phyloP scores from a whole-genome alignment of 140 eudicot genomes.

The Senecio squalidus region DNA sequence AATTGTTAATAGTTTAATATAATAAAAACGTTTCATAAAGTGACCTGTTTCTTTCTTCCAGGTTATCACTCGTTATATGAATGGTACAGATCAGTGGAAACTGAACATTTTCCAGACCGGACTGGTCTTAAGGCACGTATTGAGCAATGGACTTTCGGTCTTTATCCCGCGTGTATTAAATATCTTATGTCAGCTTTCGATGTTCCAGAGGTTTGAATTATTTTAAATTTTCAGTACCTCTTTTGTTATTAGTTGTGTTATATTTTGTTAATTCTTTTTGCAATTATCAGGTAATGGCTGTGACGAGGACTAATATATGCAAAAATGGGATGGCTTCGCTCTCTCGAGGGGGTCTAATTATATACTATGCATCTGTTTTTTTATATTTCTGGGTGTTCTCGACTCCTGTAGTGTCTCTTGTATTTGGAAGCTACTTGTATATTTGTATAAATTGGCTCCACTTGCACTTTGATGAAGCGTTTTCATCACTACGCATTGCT shows the following conservation, averaged over 20 bases:
- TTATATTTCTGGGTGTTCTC: slow-evolving; percentile 91
- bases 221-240: background rate
- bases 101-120: slow-evolving; percentile 89
- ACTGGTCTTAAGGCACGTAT: slow-evolving; percentile 89
- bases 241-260: background rate
- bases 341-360: slow-evolving; percentile 69
- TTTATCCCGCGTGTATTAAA: slow-evolving; percentile 93
- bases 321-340: slow-evolving; percentile 72
- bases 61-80: slow-evolving; percentile 85
- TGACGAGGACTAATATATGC: slow-evolving; percentile 75
- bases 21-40: background rate
- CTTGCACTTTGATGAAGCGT: slow-evolving; percentile 90
- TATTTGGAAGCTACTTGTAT: slow-evolving; percentile 89
- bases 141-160: slow-evolving; percentile 90
- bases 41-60: slow-evolving; percentile 28
- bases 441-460: slow-evolving; percentile 90
- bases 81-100: slow-evolving; percentile 78
- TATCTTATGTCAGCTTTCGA: slow-evolving; percentile 94
- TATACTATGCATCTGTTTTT: slow-evolving; percentile 84
- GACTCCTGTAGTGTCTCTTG: slow-evolving; percentile 79
- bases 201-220: slow-evolving; percentile 72
- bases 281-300: slow-evolving; percentile 80
- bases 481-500: slow-evolving; percentile 87
- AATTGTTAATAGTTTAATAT: background rate
- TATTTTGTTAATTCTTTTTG: background rate